Base-by-base conservation (phyloP, 257 asterid genomes). In the Scutellaria barbata region DNA sequence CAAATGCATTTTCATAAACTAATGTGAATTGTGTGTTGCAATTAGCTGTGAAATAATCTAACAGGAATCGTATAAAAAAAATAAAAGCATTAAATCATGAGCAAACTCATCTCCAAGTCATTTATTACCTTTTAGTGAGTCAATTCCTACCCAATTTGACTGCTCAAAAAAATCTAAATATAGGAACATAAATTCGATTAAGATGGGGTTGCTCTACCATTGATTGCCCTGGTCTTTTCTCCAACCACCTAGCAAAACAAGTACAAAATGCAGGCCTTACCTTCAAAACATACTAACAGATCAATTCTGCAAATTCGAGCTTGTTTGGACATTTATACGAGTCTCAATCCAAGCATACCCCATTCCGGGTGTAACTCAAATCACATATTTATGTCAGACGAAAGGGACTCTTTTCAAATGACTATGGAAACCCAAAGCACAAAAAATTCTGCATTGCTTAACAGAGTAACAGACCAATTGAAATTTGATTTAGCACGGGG, bases 91-190 rank as follows among this genome's bases (percentile, higher is more conserved):
- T 30, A 20, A 17, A 75, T 42, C 55, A 25, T 16, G 55, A 50
- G 70, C 62, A 18, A 7, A 41, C 61, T 33, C 55, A 50, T 43
- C 10, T 60, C 22, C 61, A 50, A 33, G 43, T 47, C 69, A 72
- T 59, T 75, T 17, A 67, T 40, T 61, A 52, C 52, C 16, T 42
- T 53, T 50, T 56, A 8, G 55, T 8, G 6, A 10, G 68, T 52
- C 58, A 52, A 30, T 30, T 40, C 58, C 48, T 53, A 10, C 39
- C 37, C 10, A 9, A 30, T 30, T 30, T 30, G 35, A 30, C 35
- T 30, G 35, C 35, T 30, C 35, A 30, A 30, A 30, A 30, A 30
- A 30, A 30, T 30, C 35, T 30, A 30, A 30, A 30, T 30, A 30
- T 30, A 30, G 35, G 35, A 30, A 30, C 35, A 30, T 30, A 30